phyloP scores from a whole-genome alignment of 2,329 filamentous ascomycete genomes.

The Byssochlamys sp. region DNA sequence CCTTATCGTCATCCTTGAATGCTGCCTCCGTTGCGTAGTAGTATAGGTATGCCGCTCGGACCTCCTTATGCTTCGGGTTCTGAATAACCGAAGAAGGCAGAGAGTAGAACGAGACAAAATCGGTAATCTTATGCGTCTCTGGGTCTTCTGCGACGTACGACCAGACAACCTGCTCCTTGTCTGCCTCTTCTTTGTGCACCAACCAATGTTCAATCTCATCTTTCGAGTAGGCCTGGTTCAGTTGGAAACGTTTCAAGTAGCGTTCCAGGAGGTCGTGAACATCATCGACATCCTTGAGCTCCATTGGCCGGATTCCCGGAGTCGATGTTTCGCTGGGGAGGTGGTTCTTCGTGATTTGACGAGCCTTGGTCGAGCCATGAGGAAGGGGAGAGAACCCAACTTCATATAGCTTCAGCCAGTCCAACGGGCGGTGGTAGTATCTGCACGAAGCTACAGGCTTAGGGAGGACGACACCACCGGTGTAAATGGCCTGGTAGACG shows the following conservation, averaged over 20 bases:
- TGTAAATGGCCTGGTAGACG: slow-evolving; percentile 93
- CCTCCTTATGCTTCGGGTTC: slow-evolving; percentile 63
- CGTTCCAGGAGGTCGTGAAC: slow-evolving; percentile 65
- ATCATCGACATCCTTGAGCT: slow-evolving; percentile 63
- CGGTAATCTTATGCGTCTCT: slow-evolving; percentile 69
- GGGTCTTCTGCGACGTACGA: slow-evolving; percentile 76
- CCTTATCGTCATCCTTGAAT: slow-evolving; percentile 46
- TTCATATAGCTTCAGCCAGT: slow-evolving; percentile 94
- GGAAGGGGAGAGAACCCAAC: slow-evolving; percentile 89
- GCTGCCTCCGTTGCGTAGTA: slow-evolving; percentile 86
- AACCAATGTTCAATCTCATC: slow-evolving; percentile 86
- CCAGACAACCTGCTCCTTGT: slow-evolving; percentile 78
- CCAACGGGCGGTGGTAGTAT: slow-evolving; percentile 86
- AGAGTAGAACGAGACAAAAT: slow-evolving; percentile 95
- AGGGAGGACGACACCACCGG: slow-evolving; percentile 79
- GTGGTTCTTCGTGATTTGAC: slow-evolving; percentile 77
- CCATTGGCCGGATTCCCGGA: slow-evolving; percentile 69
- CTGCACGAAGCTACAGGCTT: slow-evolving; percentile 86
- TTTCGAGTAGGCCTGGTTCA: slow-evolving; percentile 69
- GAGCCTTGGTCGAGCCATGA: slow-evolving; percentile 67
- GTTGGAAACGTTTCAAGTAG: slow-evolving; percentile 70
- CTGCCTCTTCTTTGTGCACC: slow-evolving; percentile 55
- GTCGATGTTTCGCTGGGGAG: slow-evolving; percentile 65
- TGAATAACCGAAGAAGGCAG: slow-evolving; percentile 88
- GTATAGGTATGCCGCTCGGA: slow-evolving; percentile 89